Percentiles rank a stretch among this genome's conserved stretches.
Conservation (phyloP, 1,284 basidiomycete species). For the Violaceomyces palustris region DNA sequence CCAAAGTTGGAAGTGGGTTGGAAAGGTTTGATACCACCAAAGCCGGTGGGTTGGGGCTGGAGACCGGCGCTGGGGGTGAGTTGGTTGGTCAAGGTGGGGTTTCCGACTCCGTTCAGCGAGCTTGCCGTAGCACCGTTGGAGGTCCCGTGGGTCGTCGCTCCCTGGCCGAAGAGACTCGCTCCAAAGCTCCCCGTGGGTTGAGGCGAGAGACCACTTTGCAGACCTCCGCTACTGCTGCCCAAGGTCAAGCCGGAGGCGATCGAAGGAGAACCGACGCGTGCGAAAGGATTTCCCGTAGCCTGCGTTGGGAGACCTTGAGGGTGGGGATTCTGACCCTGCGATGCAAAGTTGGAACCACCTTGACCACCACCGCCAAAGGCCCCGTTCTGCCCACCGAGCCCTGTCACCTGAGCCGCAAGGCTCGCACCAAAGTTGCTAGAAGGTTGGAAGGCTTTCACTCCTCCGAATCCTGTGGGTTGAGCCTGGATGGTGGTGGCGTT, state of each 20-base stretch:
- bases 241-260: not conserved
- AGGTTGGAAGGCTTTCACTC: constrained; percentile 36
- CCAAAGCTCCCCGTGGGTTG: too few species aligned
- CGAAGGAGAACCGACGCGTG: constrained; percentile 6
- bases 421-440: constrained; percentile 30
- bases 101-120: too few species aligned
- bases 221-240: too few species aligned
- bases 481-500: constrained; percentile 28
- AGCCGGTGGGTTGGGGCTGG: constrained; percentile 34
- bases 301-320: constrained; percentile 6
- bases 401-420: constrained; percentile 19
- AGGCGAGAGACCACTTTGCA: too few species aligned
- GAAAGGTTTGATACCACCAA: constrained; percentile 45
- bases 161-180: too few species aligned
- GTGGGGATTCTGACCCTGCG: not conserved
- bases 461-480: constrained; percentile 42
- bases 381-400: too few species aligned
- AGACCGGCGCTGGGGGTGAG: too few species aligned
- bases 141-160: too few species aligned
- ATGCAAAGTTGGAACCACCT: constrained; percentile 5
- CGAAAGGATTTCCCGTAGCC: constrained; percentile 38
- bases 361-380: too few species aligned
- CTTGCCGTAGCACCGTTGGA: too few species aligned
- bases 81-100: too few species aligned
- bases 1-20: constrained; percentile 46